Evolutionary conservation across 805 yeast species (phyloP).

Genomic region (Kurtzmaniella fragi): DNA sequence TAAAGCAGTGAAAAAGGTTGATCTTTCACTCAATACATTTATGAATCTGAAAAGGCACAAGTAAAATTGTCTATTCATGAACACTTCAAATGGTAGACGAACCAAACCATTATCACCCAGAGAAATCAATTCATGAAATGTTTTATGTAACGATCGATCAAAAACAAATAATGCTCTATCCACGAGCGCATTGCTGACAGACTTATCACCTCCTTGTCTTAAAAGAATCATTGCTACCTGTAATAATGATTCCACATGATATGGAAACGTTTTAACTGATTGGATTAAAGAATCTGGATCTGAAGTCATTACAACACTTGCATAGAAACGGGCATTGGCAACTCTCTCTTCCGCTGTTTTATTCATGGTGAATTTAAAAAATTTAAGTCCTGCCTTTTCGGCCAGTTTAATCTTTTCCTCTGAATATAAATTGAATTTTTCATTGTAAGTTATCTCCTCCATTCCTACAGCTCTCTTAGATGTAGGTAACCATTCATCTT

Average conservation of each 20-base stretch:
- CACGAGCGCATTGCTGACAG: constrained; percentile 66
- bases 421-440: constrained; percentile 26
- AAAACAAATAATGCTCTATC: constrained; percentile 77
- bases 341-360: constrained; percentile 25
- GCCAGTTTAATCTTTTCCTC: constrained; percentile 31
- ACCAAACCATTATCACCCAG: constrained; percentile 52
- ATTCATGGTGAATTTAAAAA: constrained; percentile 45
- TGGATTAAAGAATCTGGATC: constrained; percentile 70
- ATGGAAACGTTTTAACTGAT: constrained; percentile 58
- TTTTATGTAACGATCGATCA: constrained; percentile 64
- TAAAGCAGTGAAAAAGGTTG: constrained; percentile 73
- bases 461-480: constrained; percentile 53
- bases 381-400: constrained; percentile 43
- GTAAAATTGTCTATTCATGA: constrained; percentile 73
- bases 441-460: constrained; percentile 45
- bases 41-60: constrained; percentile 70
- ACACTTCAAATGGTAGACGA: constrained; percentile 71
- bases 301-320: constrained; percentile 66
- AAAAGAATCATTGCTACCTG: constrained; percentile 72
- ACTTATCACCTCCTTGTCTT: constrained; percentile 68
- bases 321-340: constrained; percentile 49
- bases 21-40: constrained; percentile 64
- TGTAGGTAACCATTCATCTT: constrained; percentile 80
- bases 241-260: constrained; percentile 71
- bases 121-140: constrained; percentile 40